Base-by-base conservation (phyloP, 768 basidiomycete genomes). In the Rickenella mellea region DNA sequence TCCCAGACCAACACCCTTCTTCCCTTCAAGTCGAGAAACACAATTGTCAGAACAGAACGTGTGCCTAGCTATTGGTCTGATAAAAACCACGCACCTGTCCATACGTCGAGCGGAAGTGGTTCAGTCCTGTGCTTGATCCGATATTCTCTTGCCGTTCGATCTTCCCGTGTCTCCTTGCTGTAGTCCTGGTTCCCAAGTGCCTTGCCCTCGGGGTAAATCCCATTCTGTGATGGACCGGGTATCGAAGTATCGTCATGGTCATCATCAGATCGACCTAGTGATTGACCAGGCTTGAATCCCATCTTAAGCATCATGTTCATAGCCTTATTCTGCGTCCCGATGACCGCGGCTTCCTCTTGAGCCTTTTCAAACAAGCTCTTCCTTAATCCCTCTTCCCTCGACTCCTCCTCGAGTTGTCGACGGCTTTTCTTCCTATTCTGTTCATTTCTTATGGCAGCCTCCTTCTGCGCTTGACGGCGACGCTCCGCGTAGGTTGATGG, bases 231-330 rank as follows among this genome's bases (percentile, higher is more conserved):
- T 9, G 15, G 40, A 44, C 39, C 26, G 19, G 17, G 15, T 15
- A 17, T 27, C 14, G 41, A 15, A 37, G 29, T 27, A 14, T 40
- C 48, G 6, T 40, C 41, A 43, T 41, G 44, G 11, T 50, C 52
- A 19, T 55, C 50, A 17, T 63, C 62, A 7, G 57, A 40, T 53
- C 62, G 68, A 14, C 88, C 87, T 22, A 91, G 69, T 11, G 84
- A 69, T 57, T 89, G 78, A 12, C 89, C 89, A 2, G 84, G 78
- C 62, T 82, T 83, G 66, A 87, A 92, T 1, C 89, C 89, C 89
- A 91, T 91, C 64, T 85, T 90, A 73, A 84, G 78, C 89, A 92
- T 92, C 67, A 92, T 90, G 12, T 75, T 72, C 41, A 91, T 65
- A 6, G 88, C 89, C 57, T 89, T 91, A 65, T 75, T 89, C 30